A percentile compares a stretch with the other conserved stretches of the same genome.
Evolutionary conservation across 139 green algal genomes (phyloP).

Genomic region (Chlorella sp.): DNA sequence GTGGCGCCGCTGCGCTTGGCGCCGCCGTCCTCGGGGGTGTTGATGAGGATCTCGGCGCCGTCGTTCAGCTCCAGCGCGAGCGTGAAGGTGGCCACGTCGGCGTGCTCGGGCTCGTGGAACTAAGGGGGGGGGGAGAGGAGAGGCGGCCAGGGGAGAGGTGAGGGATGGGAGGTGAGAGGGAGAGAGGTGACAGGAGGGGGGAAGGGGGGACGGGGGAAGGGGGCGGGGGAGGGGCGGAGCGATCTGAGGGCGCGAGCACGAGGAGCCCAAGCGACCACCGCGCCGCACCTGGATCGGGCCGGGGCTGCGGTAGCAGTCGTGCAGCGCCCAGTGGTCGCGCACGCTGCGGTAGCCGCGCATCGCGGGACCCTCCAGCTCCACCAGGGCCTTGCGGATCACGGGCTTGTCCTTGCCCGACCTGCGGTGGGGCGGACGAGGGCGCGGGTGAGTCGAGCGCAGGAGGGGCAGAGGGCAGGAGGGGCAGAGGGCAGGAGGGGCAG

Average conservation of each 20-base stretch:
- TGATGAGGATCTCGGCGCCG: slow-evolving; percentile 31
- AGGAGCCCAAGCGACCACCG: not conserved
- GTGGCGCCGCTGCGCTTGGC: no score
- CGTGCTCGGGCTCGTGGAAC: slow-evolving; percentile 39
- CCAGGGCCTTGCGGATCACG: slow-evolving; percentile 63
- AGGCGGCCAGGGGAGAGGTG: no score
- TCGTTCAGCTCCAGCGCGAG: slow-evolving; percentile 59
- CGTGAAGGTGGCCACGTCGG: slow-evolving; percentile 48
- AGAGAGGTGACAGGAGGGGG: not conserved
- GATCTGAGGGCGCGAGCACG: not conserved
- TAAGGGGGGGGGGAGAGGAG: slow-evolving; percentile 16
- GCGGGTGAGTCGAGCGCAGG: not conserved
- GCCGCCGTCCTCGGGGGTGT: no score
- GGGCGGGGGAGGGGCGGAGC: not conserved
- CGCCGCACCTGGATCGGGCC: slow-evolving; percentile 56
- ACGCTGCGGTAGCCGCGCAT: slow-evolving; percentile 41
- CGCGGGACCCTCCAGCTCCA: slow-evolving; percentile 55
- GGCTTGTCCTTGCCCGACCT: slow-evolving; percentile 26
- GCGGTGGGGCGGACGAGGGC: not conserved
- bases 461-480: not conserved
- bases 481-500: no score
- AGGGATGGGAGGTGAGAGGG: no score
- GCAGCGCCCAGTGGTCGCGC: slow-evolving; percentile 46
- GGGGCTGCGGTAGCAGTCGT: slow-evolving; percentile 56
- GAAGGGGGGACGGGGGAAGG: not conserved